Percentiles rank a stretch among this genome's conserved stretches.
Evolutionary conservation across 805 yeast species (phyloP).

Genomic region (Clavispora asparagi): DNA sequence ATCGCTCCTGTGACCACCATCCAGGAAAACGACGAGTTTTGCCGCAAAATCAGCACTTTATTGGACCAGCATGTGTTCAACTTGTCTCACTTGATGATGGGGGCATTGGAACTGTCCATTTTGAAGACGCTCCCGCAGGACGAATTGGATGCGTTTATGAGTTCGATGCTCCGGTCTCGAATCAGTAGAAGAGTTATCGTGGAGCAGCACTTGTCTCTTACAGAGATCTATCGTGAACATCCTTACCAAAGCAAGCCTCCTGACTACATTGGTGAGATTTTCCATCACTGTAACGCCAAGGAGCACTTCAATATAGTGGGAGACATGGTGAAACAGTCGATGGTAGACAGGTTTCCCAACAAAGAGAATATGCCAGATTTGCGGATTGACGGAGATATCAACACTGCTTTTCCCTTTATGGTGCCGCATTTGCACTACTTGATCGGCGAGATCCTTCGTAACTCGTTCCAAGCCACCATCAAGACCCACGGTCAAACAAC

Average conservation of each 20-base stretch:
- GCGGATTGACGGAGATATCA: constrained; percentile 66
- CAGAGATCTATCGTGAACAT: constrained; percentile 53
- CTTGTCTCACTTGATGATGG: constrained; percentile 88
- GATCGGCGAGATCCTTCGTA: constrained; percentile 82
- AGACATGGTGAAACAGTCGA: constrained; percentile 44
- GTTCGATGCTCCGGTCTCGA: constrained; percentile 75
- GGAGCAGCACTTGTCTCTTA: constrained; percentile 83
- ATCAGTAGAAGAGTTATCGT: constrained; percentile 86
- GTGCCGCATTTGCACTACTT: constrained; percentile 82
- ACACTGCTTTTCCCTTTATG: constrained; percentile 73
- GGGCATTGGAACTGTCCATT: constrained; percentile 77
- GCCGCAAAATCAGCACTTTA: constrained; percentile 55
- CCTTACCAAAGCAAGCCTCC: constrained; percentile 47
- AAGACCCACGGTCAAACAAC: constrained; percentile 28
- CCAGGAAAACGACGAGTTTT: constrained; percentile 72
- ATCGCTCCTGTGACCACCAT: constrained; percentile 61
- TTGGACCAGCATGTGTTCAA: constrained; percentile 77
- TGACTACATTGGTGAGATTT: constrained; percentile 70
- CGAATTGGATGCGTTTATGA: constrained; percentile 67
- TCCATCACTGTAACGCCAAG: constrained; percentile 69
- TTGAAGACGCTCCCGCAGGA: constrained; percentile 52
- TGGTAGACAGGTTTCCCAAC: constrained; percentile 50
- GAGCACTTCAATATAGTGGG: constrained; percentile 58
- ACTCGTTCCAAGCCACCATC: constrained; percentile 79
- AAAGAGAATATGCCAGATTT: constrained; percentile 63